phyloP scores from a whole-genome alignment of 2,329 filamentous ascomycete genomes.

The Fusarium nygamai region DNA sequence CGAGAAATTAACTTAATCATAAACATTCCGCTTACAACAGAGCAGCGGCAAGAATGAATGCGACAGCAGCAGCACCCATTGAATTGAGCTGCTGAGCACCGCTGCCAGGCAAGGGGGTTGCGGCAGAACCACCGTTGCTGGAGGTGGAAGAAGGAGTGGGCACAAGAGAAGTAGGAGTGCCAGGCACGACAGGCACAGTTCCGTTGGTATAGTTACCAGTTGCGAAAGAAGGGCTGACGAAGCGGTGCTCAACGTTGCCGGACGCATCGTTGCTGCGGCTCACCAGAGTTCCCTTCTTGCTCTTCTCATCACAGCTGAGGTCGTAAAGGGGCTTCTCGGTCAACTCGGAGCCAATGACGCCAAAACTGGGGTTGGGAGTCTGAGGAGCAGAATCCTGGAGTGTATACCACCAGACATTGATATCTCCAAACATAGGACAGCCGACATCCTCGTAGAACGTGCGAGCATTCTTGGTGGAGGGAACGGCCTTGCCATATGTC shows the following conservation, averaged over 20 bases:
- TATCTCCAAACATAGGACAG: constrained; percentile 73
- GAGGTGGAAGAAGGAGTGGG: constrained; percentile 39
- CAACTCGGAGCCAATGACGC: constrained; percentile 68
- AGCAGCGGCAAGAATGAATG: constrained; percentile 44
- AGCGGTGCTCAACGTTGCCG: constrained; percentile 7
- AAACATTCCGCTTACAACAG: constrained; percentile 39
- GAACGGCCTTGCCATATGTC: constrained; percentile 68
- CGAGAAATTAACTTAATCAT: neutral
- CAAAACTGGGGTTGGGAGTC: constrained; percentile 75
- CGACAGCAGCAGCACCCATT: constrained; percentile 45
- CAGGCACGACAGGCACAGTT: constrained; percentile 23
- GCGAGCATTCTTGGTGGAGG: constrained; percentile 75
- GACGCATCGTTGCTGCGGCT: constrained; percentile 9
- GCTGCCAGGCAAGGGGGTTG: constrained; percentile 22
- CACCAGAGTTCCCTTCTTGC: constrained; percentile 22
- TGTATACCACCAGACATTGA: constrained; percentile 81
- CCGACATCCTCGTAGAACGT: constrained; percentile 84
- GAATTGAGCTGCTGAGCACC: constrained; percentile 44
- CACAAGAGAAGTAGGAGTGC: constrained; percentile 24
- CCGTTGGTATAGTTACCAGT: constrained; percentile 37
- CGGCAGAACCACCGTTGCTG: constrained; percentile 18
- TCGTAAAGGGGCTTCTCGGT: constrained; percentile 68
- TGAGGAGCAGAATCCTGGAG: constrained; percentile 72
- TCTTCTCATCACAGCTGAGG: constrained; percentile 60
- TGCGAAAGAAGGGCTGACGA: constrained; percentile 23